Conservation (phyloP, 441 rosid species). For the Populus hybrid region DNA sequence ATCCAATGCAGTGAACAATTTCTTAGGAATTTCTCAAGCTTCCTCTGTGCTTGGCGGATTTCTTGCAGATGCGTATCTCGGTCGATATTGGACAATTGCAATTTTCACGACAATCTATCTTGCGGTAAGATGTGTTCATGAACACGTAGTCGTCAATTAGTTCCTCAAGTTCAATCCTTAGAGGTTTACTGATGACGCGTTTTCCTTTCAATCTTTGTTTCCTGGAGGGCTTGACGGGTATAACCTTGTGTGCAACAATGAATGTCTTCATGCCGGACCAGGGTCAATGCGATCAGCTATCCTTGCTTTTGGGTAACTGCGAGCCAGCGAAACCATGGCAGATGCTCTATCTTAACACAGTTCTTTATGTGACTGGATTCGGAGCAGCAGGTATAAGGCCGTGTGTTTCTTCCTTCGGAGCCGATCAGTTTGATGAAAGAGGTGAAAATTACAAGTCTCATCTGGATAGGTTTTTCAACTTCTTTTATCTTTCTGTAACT, state of each 20-base stretch:
- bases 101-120: slow-evolving; percentile 89
- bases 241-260: slow-evolving; percentile 71
- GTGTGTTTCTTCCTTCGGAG: slow-evolving; percentile 94
- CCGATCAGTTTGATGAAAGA: slow-evolving; percentile 93
- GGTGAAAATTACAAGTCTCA: slow-evolving; percentile 68
- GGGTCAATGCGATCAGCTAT: slow-evolving; percentile 51
- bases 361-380: slow-evolving; percentile 78
- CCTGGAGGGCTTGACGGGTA: slow-evolving; percentile 79
- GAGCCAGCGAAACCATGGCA: slow-evolving; percentile 87
- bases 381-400: slow-evolving; percentile 98
- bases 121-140: slow-evolving; percentile 38
- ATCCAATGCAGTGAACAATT: slow-evolving; percentile 82
- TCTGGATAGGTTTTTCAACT: slow-evolving; percentile 91
- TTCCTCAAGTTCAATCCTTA: background rate
- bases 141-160: background rate
- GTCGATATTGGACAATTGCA: slow-evolving; percentile 92
- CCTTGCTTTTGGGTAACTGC: slow-evolving; percentile 70
- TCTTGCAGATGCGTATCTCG: slow-evolving; percentile 91
- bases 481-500: slow-evolving; percentile 85
- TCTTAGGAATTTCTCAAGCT: slow-evolving; percentile 87
- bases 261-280: slow-evolving; percentile 61
- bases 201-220: slow-evolving; percentile 3
- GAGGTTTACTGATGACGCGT: background rate
- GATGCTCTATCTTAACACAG: slow-evolving; percentile 62
- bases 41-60: slow-evolving; percentile 94